These are phyloP conservation scores for Trebouxia sp. DNA, from an alignment of 139 green algal genomes.

Conservation along the genomic window DNA sequence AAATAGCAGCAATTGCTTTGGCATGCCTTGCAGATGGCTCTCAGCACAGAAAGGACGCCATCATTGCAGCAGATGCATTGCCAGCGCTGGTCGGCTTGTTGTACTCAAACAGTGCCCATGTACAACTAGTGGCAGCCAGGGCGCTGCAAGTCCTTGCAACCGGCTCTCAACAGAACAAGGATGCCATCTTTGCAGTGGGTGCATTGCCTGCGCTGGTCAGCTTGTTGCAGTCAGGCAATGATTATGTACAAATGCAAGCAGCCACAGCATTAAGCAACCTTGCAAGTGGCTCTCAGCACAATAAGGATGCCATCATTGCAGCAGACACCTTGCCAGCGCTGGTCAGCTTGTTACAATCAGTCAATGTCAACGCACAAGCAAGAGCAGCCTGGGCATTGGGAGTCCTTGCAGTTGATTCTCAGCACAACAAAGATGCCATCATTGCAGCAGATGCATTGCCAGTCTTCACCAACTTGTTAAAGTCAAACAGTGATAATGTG, in stretches of 20 bases:
- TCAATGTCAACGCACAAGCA: no score
- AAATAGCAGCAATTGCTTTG: no score
- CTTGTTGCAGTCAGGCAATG: neutral
- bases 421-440: neutral
- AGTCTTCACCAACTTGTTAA: neutral
- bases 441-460: neutral
- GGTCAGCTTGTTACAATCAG: no score
- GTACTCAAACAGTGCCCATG: no score
- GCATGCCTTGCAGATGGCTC: no score
- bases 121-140: no score
- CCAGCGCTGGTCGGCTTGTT: no score
- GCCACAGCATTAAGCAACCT: neutral
- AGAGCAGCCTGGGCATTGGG: no score
- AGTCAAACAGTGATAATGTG: neutral
- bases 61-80: no score
- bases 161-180: neutral
- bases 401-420: neutral
- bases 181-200: neutral
- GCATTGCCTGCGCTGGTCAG: neutral
- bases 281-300: neutral
- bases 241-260: neutral
- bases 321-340: neutral
- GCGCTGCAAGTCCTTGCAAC: no score
- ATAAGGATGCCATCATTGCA: neutral
- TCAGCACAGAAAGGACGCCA: no score